Base-by-base conservation (phyloP, 306 rosid species). In the Gastrolobium bilobum region DNA sequence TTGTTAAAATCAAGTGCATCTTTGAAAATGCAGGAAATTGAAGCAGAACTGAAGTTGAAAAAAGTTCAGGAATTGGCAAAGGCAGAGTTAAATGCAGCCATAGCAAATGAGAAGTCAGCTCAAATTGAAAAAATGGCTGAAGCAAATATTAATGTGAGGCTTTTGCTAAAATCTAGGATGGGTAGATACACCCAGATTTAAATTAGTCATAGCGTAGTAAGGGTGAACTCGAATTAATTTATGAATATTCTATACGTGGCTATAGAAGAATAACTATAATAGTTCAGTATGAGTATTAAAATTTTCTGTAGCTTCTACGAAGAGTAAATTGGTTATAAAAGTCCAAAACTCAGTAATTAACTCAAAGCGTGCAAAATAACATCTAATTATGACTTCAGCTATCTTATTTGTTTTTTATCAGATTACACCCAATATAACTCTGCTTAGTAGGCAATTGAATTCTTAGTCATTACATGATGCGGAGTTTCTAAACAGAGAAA, bases 61-160 rank as follows among this genome's bases (percentile, higher is more conserved):
- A 68, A 84, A 60, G 73, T 57, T 61, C 84, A 89, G 88, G 98
- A 93, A 66, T 83, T 93, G 38, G 90, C 97, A 66, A 91, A 90
- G 88, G 97, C 96, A 31, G 92, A 88, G 88, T 83, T 90, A 78
- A 86, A 90, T 79, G 96, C 98, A 34, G 84, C 85, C 83, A 84
- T 95, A 79, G 97, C 93, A 34, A 90, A 83, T 73, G 99, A 95
- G 91, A 95, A 91, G 93, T 88, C 97, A 60, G 83, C 90, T 80
- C 98, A 95, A 80, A 82, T 95, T 76, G 98, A 90, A 82, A 93
- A 87, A 89, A 87, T 95, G 91, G 80, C 94, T 5, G 97, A 93
- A 88, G 96, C 97, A 91, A 86, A 93, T 84, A 87, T 90, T 84
- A 82, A 91, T 83, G 99, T 95, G 83, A 92, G 98, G 52, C 46